Base-by-base conservation (phyloP, 129 eudicot species). In the Artemisia argyi region DNA sequence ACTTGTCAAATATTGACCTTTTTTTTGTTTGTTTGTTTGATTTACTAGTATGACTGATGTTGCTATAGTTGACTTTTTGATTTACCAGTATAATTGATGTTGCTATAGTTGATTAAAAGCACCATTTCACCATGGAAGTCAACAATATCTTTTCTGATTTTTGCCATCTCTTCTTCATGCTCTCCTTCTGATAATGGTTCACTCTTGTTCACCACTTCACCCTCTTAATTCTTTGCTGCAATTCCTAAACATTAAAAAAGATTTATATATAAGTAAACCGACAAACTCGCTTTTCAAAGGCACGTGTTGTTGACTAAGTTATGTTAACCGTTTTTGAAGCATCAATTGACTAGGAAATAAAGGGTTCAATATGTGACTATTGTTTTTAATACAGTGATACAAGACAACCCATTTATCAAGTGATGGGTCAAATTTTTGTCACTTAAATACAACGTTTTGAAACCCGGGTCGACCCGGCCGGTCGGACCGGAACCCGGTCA, bases 81-180 rank as follows among this genome's bases (percentile, higher is more conserved):
- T 26, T 26, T 87, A 93, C 98, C 98, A 15, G 96, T 90, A 79
- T 87, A 93, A 46, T 93, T 93, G 69, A 93, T 71, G 66, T 85
- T 87, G 80, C 98, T 93, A 67, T 93, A 93, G 75, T 93, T 85
- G 62, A 87, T 80, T 22, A 93, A 65, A 66, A 93, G 97, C 75
- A 93, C 98, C 97, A 93, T 93, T 84, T 90, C 98, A 22, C 98
- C 97, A 78, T 93, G 98, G 61, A 93, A 89, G 80, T 90, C 83
- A 71, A 93, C 98, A 6, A 90, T 82, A 50, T 90, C 96, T 77
- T 90, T 90, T 74, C 96, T 80, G 18, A 85, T 87, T 49, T 60
- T 82, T 64, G 83, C 81, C 84, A 90, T 85, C 57, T 85, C 85
- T 58, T 87, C 96, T 72, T 77, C 85, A 78, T 76, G 80, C 15